Base-by-base conservation (phyloP, 345 rosid genomes). In the Salix brachista region DNA sequence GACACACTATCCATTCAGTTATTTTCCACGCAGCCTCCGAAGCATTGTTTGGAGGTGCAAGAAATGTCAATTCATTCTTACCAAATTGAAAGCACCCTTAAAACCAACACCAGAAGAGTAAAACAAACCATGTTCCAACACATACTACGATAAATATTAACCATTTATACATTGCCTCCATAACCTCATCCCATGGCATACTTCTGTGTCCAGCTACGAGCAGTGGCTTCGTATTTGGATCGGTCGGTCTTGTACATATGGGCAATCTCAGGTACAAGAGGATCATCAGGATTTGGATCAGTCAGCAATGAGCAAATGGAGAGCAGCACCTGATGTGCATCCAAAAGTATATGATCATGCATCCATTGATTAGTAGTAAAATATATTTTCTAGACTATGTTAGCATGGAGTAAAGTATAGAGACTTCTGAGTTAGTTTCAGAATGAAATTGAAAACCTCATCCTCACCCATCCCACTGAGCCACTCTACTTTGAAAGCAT, bases 141-240 rank as follows among this genome's bases (percentile, higher is more conserved):
- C 69, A 60, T 48, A 19, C 12, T 41, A 23, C 21, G 30, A 44
- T 54, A 66, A 26, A 37, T 8, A 11, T 46, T 8, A 54, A 36
- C 70, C 26, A 25, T 64, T 30, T 64, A 10, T 54, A 41, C 26
- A 64, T 44, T 42, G 50, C 23, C 56, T 39, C n/a, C 44, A 25
- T n/a, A 39, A 75, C 48, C 37, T 81, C 81, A 85, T 4, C 85
- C 88, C 85, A 85, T 85, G 64, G 85, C 84, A 82, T 82, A 85
- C 80, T 80, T 85, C 81, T 82, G 88, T 10, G 88, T 78, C 88
- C 88, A 82, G 80, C 88, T 82, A 41, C 88, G 81, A 39, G 85
- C 85, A 21, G 81, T 85, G 30, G 88, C 48, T 77, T 85, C 85
- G 42, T 85, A 82, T 72, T 82, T 85, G 32, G 81, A 69, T 34